phyloP scores from a whole-genome alignment of 495 filamentous ascomycete species.

The Neurospora tetrasperma region DNA sequence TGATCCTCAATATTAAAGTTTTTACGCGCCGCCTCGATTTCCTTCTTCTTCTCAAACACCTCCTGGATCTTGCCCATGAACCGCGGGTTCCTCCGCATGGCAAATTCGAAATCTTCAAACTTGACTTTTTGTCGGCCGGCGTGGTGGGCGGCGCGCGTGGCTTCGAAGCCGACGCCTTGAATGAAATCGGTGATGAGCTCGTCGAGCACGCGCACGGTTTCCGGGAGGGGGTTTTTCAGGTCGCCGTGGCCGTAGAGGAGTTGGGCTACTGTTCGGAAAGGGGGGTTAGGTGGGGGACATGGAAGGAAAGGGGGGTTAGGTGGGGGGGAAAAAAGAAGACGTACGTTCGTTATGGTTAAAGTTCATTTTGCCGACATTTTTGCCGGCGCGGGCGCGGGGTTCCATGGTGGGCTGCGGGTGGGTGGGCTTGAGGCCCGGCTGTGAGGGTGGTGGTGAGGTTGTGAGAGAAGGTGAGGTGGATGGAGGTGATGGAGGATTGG shows the following conservation, averaged over 20 bases:
- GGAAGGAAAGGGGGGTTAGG: not conserved
- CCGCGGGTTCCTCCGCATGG: slow-evolving; percentile 68
- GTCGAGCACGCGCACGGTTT: slow-evolving; percentile 79
- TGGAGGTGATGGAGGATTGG: not conserved
- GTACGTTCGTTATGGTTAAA: slow-evolving; percentile 67
- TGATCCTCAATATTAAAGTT: slow-evolving; percentile 43
- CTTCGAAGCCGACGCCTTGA: slow-evolving; percentile 80
- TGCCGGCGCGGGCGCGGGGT: slow-evolving; percentile 63
- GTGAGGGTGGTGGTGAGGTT: not conserved
- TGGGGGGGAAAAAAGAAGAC: slow-evolving; percentile 15
- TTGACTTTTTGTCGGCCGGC: slow-evolving; percentile 89
- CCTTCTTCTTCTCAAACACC: slow-evolving; percentile 68
- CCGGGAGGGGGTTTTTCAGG: slow-evolving; percentile 54
- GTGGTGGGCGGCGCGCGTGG: slow-evolving; percentile 69
- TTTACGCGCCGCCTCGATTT: slow-evolving; percentile 67
- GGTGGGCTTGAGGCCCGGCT: not conserved
- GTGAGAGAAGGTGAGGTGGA: not conserved
- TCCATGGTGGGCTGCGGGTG: slow-evolving; percentile 39
- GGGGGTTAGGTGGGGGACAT: not conserved
- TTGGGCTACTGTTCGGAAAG: slow-evolving; percentile 46
- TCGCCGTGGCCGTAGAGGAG: slow-evolving; percentile 88
- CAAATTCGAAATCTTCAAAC: slow-evolving; percentile 93
- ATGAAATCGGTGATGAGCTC: slow-evolving; percentile 91
- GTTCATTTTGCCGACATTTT: slow-evolving; percentile 84
- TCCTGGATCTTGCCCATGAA: slow-evolving; percentile 88